Evolutionary conservation across 139 green algal genomes (phyloP), one percentile per base, ranked within the genome.

Genomic region (Chlamydomonas eustigma): DNA sequence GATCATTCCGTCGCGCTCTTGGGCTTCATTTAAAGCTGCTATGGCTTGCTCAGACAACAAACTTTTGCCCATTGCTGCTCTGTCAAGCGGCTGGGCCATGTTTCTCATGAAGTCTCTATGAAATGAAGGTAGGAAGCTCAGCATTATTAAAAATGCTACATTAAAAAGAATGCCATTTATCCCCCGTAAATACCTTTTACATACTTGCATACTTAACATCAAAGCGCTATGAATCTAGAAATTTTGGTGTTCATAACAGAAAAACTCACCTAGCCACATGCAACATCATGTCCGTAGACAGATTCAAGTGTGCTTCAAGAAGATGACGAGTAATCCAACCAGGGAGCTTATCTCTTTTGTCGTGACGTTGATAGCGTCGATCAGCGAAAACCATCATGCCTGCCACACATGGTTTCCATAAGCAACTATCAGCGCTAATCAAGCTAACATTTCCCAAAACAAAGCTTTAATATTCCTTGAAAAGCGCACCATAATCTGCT

Each of bases 331-430:
- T 93, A 78, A 99, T 99, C 96, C 96, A 99, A 18, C 65, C 73
- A 0, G 93, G 93, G 81, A 97, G 83, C 85, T 98, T 98, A 87
- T 95, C 90, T 8, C 95, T 87, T 89, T 99, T 99, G 87, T 99
- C 96, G 66, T 93, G 84, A 31, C 96, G 90, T 81, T 97, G 92
- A 83, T 99, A 99, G 12, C 92, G 85, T 76, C 89, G 89, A 78
- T 95, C 90, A 0, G 90, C 90, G 66, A 95, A 93, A 18, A 94
- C 85, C 90, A 94, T 94, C 82, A 95, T 88, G 51, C 83, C 84
- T 87, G 76, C n/a, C n/a, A n/a, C n/a, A n/a, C n/a, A n/a, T n/a
- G n/a, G n/a, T n/a, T n/a, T n/a, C n/a, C n/a, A n/a, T n/a, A n/a
- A n/a, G n/a, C n/a, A n/a, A n/a, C n/a, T n/a, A n/a, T n/a, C n/a